Evolutionary conservation across 2,329 filamentous ascomycete genomes (phyloP), one percentile per base, ranked within the genome.

Genomic region (Sporothrix mexicana): DNA sequence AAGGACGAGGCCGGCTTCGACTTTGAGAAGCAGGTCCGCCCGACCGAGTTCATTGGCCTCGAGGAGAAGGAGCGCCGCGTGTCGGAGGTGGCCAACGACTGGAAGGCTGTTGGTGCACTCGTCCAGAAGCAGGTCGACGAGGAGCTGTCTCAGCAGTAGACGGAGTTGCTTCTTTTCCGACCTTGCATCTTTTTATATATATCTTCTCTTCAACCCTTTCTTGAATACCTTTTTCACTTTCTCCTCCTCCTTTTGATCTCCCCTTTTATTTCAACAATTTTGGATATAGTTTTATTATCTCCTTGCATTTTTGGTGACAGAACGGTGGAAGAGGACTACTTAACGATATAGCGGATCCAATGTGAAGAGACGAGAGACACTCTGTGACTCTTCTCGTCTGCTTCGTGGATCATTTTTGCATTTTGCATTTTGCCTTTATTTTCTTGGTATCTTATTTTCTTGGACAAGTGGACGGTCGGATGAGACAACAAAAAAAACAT

Each of bases 1-100:
- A 87, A 90, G 75, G 88, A 88, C 9, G 86, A 93, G 79, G 81
- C 87, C n/a, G 90, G 87, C 0, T 98, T 97, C 78, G 87, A 89
- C 77, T 97, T 97, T 79, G 85, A 88, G 55, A 81, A 86, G 75
- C 88, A 91, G 75, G 92, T 98, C 0, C 85, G 97, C 71, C 95
- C 95, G 0, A 81, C 87, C 73, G 93, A 98, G 82, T 96, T 98
- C 79, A 83, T 92, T 47, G 95, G 93, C 0, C 83, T 98, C 0
- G 91, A 94, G 79, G 83, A 90, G 78, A 90, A 91, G 83, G 91
- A 95, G 80, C 92, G 88, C 82, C 87, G 93, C 66, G 90, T 97
- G 15, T 90, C 87, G 4, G 85, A 87, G 57, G 90, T 94, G 23
- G 88, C 88, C 57, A 92, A 89, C 75, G 88, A 90, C 66, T 95